Percentiles rank a stretch among this genome's conserved stretches.
Evolutionary conservation across 2,329 filamentous ascomycete genomes (phyloP).

Genomic region (Fusarium udum): DNA sequence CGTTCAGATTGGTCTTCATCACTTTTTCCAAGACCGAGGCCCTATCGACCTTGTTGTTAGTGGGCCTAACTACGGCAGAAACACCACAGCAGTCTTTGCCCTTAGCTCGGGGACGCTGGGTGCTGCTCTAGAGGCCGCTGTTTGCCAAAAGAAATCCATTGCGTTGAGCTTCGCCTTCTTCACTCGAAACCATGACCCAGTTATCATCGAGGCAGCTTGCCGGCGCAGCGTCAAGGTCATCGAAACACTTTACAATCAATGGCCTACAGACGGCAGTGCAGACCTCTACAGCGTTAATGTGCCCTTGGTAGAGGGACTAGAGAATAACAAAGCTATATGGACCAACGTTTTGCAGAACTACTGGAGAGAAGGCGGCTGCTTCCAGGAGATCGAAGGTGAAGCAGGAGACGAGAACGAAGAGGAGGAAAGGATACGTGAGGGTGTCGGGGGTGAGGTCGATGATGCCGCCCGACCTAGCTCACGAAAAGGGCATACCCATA

Average conservation of each 20-base stretch:
- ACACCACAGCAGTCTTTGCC: constrained; percentile 82
- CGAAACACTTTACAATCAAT: constrained; percentile 80
- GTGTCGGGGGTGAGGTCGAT: constrained; percentile 61
- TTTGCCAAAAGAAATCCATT: constrained; percentile 75
- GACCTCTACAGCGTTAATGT: constrained; percentile 95
- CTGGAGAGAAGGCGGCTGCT: constrained; percentile 87
- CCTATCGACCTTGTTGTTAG: constrained; percentile 80
- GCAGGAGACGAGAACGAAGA: constrained; percentile 72
- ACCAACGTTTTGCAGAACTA: constrained; percentile 90
- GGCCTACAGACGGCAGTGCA: constrained; percentile 71
- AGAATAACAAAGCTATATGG: constrained; percentile 77
- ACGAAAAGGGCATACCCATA: constrained; percentile 70
- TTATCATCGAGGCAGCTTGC: constrained; percentile 81
- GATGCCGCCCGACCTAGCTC: constrained; percentile 43
- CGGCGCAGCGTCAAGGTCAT: constrained; percentile 79
- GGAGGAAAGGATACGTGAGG: constrained; percentile 78
- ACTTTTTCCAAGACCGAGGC: constrained; percentile 78
- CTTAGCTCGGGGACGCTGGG: constrained; percentile 81
- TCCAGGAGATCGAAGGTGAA: constrained; percentile 78
- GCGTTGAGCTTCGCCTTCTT: constrained; percentile 94
- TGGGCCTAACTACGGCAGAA: constrained; percentile 85
- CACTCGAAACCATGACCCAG: constrained; percentile 81
- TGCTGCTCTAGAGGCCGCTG: constrained; percentile 79
- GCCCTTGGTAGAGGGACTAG: constrained; percentile 81
- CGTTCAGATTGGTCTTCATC: constrained; percentile 83